phyloP scores from a whole-genome alignment of 1,284 basidiomycete species.

The Vanrija sp. region DNA sequence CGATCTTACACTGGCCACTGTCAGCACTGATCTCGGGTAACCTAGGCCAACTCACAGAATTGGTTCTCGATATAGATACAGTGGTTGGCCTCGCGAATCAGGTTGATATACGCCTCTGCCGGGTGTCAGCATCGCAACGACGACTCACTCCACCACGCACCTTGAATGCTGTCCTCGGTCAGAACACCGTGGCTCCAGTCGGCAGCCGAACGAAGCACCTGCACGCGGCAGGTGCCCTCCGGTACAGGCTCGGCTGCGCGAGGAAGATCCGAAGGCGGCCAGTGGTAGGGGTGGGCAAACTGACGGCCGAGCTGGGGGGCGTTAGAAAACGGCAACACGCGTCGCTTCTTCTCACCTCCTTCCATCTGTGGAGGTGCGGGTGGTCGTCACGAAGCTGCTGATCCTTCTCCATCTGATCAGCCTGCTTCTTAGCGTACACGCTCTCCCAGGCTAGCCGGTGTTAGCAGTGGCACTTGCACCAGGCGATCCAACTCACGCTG shows the following conservation, averaged over 20 bases:
- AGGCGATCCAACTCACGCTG: constrained; percentile 49
- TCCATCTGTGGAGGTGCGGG: constrained; percentile 45
- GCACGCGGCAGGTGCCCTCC: constrained; percentile 36
- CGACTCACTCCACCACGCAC: constrained; percentile 52
- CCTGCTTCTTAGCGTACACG: constrained; percentile 28
- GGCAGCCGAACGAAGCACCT: constrained; percentile 65
- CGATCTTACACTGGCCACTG: constrained; percentile 17
- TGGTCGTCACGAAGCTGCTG: constrained; percentile 41
- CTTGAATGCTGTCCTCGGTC: constrained; percentile 79
- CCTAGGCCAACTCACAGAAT: constrained; percentile 64
- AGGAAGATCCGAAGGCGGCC: constrained; percentile 37
- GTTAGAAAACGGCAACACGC: neutral
- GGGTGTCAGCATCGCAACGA: constrained; percentile 1
- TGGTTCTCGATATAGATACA: constrained; percentile 94
- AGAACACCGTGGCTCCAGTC: constrained; percentile 91
- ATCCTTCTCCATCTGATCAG: constrained; percentile 27
- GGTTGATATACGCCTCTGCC: constrained; percentile 62
- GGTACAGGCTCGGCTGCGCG: constrained; percentile 41
- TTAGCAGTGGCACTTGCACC: neutral
- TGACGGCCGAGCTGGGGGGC: constrained; percentile 30
- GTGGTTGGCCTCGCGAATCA: constrained; percentile 79
- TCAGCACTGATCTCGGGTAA: constrained; percentile 10
- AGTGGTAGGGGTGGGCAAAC: constrained; percentile 48
- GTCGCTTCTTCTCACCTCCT: constrained; percentile 25
- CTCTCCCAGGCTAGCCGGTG: constrained; percentile 35